phyloP scores from a whole-genome alignment of 768 basidiomycete species.

The Phylloporus sp. region DNA sequence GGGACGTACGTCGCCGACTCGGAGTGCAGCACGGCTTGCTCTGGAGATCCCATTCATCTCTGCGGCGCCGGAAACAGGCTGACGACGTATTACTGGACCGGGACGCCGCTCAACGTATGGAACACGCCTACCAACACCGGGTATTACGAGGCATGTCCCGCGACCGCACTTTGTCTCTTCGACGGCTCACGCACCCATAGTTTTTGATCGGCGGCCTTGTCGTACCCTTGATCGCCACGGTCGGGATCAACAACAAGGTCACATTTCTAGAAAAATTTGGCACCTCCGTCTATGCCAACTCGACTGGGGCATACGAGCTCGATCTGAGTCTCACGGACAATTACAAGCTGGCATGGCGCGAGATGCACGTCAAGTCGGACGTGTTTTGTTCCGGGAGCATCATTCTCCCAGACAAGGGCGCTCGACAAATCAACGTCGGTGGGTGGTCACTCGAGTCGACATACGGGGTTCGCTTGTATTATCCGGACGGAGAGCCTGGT shows the following conservation, averaged over 20 bases:
- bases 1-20: constrained; percentile 31
- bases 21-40: constrained; percentile 49
- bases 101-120: constrained; percentile 52
- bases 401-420: constrained; percentile 70
- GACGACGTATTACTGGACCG: constrained; percentile 51
- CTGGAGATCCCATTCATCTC: constrained; percentile 64
- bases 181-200: no score
- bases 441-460: constrained; percentile 68
- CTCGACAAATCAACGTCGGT: constrained; percentile 27
- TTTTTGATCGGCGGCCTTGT: constrained; percentile 54
- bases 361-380: constrained; percentile 71
- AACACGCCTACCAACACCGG: constrained; percentile 60
- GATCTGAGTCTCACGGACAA: constrained; percentile 53
- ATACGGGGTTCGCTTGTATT: constrained; percentile 67
- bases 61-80: constrained; percentile 59
- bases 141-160: constrained; percentile 56
- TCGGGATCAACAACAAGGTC: constrained; percentile 79
- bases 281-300: constrained; percentile 55
- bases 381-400: constrained; percentile 76
- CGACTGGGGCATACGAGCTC: constrained; percentile 76
- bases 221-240: constrained; percentile 67
- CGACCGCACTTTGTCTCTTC: no score
- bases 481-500: constrained; percentile 61
- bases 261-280: constrained; percentile 73
- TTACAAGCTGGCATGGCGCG: constrained; percentile 54